These are phyloP conservation scores for Bjerkandera adusta DNA, from an alignment of 1,284 basidiomycete species.

Conservation along the genomic window DNA sequence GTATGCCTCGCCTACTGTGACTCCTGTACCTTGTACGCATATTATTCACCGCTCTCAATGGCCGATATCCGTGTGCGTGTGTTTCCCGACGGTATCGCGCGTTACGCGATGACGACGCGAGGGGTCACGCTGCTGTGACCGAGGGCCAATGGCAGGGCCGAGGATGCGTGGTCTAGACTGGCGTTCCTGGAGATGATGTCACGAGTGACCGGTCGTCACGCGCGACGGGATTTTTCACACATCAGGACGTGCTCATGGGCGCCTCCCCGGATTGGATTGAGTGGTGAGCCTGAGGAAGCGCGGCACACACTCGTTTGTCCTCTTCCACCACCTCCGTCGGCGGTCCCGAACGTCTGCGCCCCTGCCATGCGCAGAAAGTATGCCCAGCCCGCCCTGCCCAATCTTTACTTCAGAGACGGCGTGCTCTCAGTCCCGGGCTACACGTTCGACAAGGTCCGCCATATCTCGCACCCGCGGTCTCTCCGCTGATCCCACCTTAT, in stretches of 20 bases:
- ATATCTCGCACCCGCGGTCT: neutral
- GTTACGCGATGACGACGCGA: neutral
- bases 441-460: constrained; percentile 60
- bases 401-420: constrained; percentile 44
- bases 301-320: neutral
- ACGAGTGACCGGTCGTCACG: neutral
- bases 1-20: constrained; percentile 9
- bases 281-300: too few relatives aligned
- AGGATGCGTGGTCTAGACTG: neutral
- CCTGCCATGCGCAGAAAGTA: constrained; percentile 34
- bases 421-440: constrained; percentile 65
- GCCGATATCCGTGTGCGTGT: constrained; percentile 2
- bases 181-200: neutral
- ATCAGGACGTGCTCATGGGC: neutral
- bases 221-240: neutral
- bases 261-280: neutral
- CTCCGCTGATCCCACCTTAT: neutral
- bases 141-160: neutral
- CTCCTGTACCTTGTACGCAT: constrained; percentile 14
- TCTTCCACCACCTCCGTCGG: constrained; percentile 2
- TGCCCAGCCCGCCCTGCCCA: constrained; percentile 35
- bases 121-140: neutral
- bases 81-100: neutral
- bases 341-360: constrained; percentile 12
- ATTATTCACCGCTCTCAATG: constrained; percentile 5